Evolutionary conservation across 2,329 filamentous ascomycete genomes (phyloP).

Genomic region (Metarhizium brunneum): DNA sequence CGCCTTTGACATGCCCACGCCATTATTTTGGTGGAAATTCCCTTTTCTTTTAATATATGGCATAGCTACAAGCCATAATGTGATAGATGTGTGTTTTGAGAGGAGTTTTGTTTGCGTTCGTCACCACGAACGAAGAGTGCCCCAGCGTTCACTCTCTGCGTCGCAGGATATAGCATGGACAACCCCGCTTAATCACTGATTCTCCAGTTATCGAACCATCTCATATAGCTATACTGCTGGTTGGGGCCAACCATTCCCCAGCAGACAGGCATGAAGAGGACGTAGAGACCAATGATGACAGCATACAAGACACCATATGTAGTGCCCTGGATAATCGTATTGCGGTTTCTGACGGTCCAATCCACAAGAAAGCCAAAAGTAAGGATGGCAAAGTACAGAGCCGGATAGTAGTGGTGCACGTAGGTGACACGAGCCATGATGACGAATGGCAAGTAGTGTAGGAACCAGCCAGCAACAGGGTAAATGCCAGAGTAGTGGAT

Average conservation of each 20-base stretch:
- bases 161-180: background rate
- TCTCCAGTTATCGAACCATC: slow-evolving; percentile 85
- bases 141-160: background rate
- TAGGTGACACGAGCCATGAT: slow-evolving; percentile 99
- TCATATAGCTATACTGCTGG: slow-evolving; percentile 80
- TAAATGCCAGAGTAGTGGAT: slow-evolving; percentile 93
- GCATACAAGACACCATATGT: slow-evolving; percentile 70
- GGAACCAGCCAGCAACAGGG: slow-evolving; percentile 84
- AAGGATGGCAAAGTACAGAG: slow-evolving; percentile 93
- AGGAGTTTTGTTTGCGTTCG: background rate
- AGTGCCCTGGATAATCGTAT: slow-evolving; percentile 52
- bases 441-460: slow-evolving; percentile 93
- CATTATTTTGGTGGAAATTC: slow-evolving; percentile 5
- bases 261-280: slow-evolving; percentile 85
- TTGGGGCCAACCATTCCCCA: slow-evolving; percentile 90
- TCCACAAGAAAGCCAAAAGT: slow-evolving; percentile 81
- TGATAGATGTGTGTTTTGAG: background rate
- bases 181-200: slow-evolving; percentile 51
- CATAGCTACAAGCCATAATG: slow-evolving; percentile 4
- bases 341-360: slow-evolving; percentile 65
- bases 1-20: slow-evolving; percentile 8
- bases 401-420: slow-evolving; percentile 98
- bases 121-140: slow-evolving; percentile 1
- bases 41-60: slow-evolving; percentile 2
- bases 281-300: slow-evolving; percentile 70